Conservation (phyloP, 192 early-diverging fungal genomes). For the Backusella circina region DNA sequence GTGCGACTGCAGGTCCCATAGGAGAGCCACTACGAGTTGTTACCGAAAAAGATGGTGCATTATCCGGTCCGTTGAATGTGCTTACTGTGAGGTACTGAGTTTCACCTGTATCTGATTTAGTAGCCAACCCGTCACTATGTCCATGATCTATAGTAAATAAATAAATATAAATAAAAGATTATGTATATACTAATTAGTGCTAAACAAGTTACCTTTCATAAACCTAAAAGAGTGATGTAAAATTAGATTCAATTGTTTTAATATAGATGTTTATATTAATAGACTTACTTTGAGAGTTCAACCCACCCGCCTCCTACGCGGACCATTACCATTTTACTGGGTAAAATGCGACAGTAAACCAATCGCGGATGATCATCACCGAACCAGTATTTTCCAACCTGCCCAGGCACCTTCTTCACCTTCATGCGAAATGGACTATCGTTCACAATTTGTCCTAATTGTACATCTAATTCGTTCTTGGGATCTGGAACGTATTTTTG, state of each 20-base stretch:
- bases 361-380: constrained; percentile 60
- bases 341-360: constrained; percentile 59
- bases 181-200: not conserved
- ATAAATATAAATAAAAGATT: not conserved
- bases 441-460: constrained; percentile 55
- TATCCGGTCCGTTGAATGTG: not conserved
- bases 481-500: constrained; percentile 38
- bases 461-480: constrained; percentile 50
- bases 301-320: constrained; percentile 67
- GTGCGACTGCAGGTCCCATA: not conserved
- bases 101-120: not conserved
- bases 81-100: constrained; percentile 3
- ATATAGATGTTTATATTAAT: not conserved
- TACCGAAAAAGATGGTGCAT: constrained; percentile 1
- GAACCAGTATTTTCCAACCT: constrained; percentile 64
- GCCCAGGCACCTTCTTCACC: constrained; percentile 43
- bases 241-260: not conserved
- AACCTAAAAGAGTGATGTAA: constrained; percentile 10
- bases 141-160: constrained; percentile 21
- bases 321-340: constrained; percentile 62
- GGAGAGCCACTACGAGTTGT: constrained; percentile 10
- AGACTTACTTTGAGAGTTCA: constrained; percentile 29
- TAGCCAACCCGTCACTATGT: constrained; percentile 7
- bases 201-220: constrained; percentile 17
- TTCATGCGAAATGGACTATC: constrained; percentile 47